Percentiles rank a stretch among this genome's conserved stretches.
Conservation (phyloP, 306 rosid species). For the Rosa lucieae region DNA sequence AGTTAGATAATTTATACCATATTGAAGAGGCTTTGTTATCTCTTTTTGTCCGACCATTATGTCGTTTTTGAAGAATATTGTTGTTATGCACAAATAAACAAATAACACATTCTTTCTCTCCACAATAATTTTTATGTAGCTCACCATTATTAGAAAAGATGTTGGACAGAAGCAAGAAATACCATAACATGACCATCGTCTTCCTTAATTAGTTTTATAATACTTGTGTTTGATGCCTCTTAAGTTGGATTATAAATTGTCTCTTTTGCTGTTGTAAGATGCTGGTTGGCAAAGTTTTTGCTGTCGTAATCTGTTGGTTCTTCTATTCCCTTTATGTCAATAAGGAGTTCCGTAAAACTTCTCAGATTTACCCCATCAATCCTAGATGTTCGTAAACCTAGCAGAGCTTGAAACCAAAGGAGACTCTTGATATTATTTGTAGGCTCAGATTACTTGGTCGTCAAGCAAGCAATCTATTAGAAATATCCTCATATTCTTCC, state of each 20-base stretch:
- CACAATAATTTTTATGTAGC: background rate
- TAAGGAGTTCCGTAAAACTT: no score
- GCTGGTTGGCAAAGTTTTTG: background rate
- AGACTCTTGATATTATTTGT: no score
- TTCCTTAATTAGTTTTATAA: background rate
- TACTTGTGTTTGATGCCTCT: background rate
- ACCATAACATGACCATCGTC: background rate
- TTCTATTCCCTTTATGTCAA: no score
- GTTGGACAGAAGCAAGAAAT: background rate
- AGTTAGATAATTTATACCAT: background rate
- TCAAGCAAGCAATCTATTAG: no score
- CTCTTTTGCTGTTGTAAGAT: background rate
- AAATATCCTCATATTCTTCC: no score
- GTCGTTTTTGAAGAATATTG: background rate
- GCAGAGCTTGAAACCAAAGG: no score
- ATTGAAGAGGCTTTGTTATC: background rate
- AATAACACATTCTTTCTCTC: background rate
- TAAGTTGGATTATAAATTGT: background rate
- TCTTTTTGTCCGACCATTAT: background rate
- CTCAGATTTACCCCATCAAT: no score
- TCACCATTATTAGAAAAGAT: background rate
- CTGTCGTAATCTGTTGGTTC: no score
- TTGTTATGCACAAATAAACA: no score
- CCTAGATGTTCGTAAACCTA: no score
- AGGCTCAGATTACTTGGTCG: no score